Evolutionary conservation across 345 rosid species (phyloP), one percentile per base, ranked within the genome.

Genomic region (Noccaea caerulescens): DNA sequence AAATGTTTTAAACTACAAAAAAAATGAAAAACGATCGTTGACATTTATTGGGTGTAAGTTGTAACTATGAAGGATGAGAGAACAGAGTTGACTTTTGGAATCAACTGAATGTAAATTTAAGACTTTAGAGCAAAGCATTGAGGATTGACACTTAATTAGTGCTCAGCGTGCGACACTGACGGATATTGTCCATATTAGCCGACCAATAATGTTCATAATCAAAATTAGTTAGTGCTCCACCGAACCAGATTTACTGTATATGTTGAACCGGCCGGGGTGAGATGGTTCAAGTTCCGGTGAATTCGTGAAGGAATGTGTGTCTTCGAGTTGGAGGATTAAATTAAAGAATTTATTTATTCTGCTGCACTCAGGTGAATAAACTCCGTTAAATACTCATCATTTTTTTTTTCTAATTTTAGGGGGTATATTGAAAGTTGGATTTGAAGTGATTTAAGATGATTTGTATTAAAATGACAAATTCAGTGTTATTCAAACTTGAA

Each of bases 101-200:
- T 36, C 51, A 53, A 20, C 16, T 44, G 51, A 55, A 67, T 42
- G 41, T 11, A 53, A 75, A 34, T 65, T 75, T 75, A 5, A 11
- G 74, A 76, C 70, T 75, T 75, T 7, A 11, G 74, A 76, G 79
- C 53, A 63, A 76, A 76, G 74, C 46, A 69, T 75, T 46, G 60
- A 49, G 27, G 37, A 38, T 34, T 45, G n/a, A 53, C 7, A 25
- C 43, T 25, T 39, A 16, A 44, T 68, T 39, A 16, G 52, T 68
- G 66, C 75, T 53, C 32, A 37, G 16, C 30, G 44, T 16, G 65
- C 79, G 79, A 37, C 23, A 41, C 47, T 47, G 14, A 39, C 75
- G 79, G 79, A 76, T 69, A 71, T 49, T 63, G 75, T 62, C 79
- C 60, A 46, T 55, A 27, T 14, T 45, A 53, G 74, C 69, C 63